Conservation (phyloP, 2,329 filamentous ascomycete genomes). For the Simplicillium aogashimaense region DNA sequence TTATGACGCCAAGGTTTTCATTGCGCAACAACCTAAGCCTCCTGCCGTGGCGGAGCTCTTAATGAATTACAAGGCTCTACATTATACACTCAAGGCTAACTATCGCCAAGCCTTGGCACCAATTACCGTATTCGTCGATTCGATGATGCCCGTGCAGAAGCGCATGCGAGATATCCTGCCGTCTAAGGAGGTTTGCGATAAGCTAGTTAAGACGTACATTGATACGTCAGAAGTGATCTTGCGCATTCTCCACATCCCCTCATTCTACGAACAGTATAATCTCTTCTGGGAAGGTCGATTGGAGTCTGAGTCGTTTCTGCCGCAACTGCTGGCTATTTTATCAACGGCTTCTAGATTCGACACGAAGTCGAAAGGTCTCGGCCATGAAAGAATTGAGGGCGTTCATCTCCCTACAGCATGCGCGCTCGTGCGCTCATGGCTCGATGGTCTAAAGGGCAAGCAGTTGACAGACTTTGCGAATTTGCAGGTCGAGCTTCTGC, state of each 20-base stretch:
- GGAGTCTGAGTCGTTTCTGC: slow-evolving; percentile 39
- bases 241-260: slow-evolving; percentile 41
- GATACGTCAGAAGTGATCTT: slow-evolving; percentile 42
- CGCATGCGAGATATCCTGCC: slow-evolving; percentile 49
- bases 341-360: slow-evolving; percentile 44
- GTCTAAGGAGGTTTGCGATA: slow-evolving; percentile 38
- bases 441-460: slow-evolving; percentile 41
- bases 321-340: slow-evolving; percentile 41
- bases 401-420: slow-evolving; percentile 48
- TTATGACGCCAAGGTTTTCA: slow-evolving; percentile 41
- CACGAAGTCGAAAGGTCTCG: slow-evolving; percentile 38
- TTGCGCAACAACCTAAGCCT: slow-evolving; percentile 30
- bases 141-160: slow-evolving; percentile 46
- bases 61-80: slow-evolving; percentile 33
- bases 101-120: slow-evolving; percentile 36
- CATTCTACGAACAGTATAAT: slow-evolving; percentile 40
- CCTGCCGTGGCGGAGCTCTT: slow-evolving; percentile 32
- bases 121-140: slow-evolving; percentile 47
- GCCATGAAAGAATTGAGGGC: slow-evolving; percentile 40
- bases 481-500: slow-evolving; percentile 43
- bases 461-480: slow-evolving; percentile 41
- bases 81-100: slow-evolving; percentile 36
- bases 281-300: slow-evolving; percentile 39
- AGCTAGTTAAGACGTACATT: slow-evolving; percentile 38
- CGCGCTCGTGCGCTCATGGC: slow-evolving; percentile 42